Percentiles rank a stretch among this genome's conserved stretches.
These are phyloP conservation scores for Phytophthora macrochlamydospora DNA, from an alignment of 352 stramenopile species.

Conservation along the genomic window DNA sequence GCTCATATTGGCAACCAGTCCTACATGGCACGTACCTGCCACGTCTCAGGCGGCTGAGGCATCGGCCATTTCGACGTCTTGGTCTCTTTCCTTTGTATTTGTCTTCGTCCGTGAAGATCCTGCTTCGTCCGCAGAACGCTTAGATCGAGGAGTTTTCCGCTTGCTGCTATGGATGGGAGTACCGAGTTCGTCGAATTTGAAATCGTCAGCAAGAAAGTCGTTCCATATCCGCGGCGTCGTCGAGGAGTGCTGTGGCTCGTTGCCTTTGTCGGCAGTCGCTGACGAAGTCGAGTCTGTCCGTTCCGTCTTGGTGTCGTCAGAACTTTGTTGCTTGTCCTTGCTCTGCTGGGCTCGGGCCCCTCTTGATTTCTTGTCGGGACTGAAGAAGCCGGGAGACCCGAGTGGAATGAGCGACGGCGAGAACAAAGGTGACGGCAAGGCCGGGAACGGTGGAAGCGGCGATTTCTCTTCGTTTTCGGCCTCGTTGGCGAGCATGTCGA, in stretches of 20 bases:
- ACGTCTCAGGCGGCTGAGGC: conserved; percentile 28
- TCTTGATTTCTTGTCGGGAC: conserved; percentile 32
- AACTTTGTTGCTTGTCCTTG: conserved; percentile 29
- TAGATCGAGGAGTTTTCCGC: conserved; percentile 22
- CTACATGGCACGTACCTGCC: conserved; percentile 12
- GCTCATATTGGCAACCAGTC: background rate
- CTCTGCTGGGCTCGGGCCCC: conserved; percentile 22
- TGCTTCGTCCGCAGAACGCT: conserved; percentile 3
- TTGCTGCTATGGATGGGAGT: conserved; percentile 14
- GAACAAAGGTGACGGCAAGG: conserved; percentile 48
- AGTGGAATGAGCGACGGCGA: conserved; percentile 33
- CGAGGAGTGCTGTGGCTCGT: conserved; percentile 21
- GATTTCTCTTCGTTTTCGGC: conserved; percentile 65
- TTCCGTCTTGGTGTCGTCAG: conserved; percentile 24
- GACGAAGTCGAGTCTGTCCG: conserved; percentile 20
- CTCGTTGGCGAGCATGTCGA: conserved; percentile 67
- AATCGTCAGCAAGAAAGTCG: conserved; percentile 75
- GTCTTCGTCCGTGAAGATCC: background rate
- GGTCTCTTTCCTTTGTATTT: conserved; percentile 3
- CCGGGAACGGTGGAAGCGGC: conserved; percentile 37
- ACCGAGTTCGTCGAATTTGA: conserved; percentile 58
- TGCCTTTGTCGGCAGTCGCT: conserved; percentile 2
- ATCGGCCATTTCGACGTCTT: conserved; percentile 35
- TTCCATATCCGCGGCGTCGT: conserved; percentile 72
- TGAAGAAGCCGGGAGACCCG: conserved; percentile 36